Evolutionary conservation across 2,329 filamentous ascomycete species (phyloP), one percentile per base, ranked within the genome.

Genomic region (Lachnellula hyalina): DNA sequence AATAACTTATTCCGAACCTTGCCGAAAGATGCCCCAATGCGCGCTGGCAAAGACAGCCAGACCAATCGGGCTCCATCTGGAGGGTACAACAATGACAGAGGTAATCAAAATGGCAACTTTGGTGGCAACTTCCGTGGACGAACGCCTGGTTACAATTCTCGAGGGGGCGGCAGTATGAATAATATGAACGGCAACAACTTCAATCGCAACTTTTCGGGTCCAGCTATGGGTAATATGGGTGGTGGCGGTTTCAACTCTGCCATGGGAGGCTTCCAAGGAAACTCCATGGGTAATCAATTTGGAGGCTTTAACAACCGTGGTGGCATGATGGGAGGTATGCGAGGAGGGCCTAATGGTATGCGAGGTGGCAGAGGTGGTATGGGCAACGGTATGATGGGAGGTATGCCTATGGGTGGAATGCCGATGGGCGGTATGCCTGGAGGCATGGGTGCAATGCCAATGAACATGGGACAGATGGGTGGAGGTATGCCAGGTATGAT

Each of bases 1-100:
- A 79, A 81, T 62, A 97, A 97, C 70, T 91, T 92, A 0, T 97
- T 96, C 81, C 86, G 88, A 61, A 96, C 91, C 0, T 75, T 95
- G 4, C 92, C 91, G 17, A 96, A 96, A 74, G 92, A 96, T 69
- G 86, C 87, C 0, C 90, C 89, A 0, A 80, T 81, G 63, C 83
- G 89, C 28, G 78, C 77, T 55, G 85, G 79, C 38, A 86, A 90
- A 67, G 82, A 85, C 44, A 75, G 77, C 44, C 65, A 65, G 77
- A 61, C 82, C 56, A 83, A 83, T 51, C 78, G 83, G 32, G 70
- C 76, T 53, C 70, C 74, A 34, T 68, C 77, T 47, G 74, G 77
- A 46, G 71, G 72, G 52, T 82, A 79, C 69, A 79, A 78, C 50
- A 78, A 75, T 65, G 75, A 74, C 55, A 54, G 64, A 58, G 63